A percentile compares a stretch with the other conserved stretches of the same genome.
Evolutionary conservation across 2,329 filamentous ascomycete species (phyloP).

Genomic region (Gaeumannomyces tritici): DNA sequence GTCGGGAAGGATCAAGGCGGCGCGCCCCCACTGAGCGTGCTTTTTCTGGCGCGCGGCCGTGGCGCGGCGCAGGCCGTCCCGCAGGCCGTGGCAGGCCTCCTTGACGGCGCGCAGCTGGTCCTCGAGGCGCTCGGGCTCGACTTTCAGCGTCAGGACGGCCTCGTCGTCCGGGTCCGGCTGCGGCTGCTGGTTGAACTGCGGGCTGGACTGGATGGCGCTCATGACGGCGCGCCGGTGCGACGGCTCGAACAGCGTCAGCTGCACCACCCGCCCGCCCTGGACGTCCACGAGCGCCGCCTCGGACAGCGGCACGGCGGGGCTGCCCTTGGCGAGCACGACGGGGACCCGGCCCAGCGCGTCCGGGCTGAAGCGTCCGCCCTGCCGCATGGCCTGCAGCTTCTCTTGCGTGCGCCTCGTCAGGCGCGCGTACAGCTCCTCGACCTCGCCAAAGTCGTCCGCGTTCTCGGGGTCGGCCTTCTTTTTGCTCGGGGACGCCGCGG

Average conservation of each 20-base stretch:
- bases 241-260: constrained; percentile 14
- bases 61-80: constrained; percentile 31
- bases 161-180: constrained; percentile 49
- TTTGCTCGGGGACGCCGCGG: background rate
- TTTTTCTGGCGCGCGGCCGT: constrained; percentile 32
- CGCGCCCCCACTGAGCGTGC: constrained; percentile 39
- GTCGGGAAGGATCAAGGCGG: constrained; percentile 32
- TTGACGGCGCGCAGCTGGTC: constrained; percentile 32
- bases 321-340: constrained; percentile 2
- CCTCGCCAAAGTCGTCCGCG: constrained; percentile 10
- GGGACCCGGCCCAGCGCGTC: constrained; percentile 10
- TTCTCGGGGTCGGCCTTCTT: constrained; percentile 7
- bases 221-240: constrained; percentile 10
- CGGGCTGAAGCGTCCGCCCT: constrained; percentile 9
- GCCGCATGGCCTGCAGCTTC: constrained; percentile 12
- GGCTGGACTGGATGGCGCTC: constrained; percentile 11
- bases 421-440: constrained; percentile 12
- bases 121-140: constrained; percentile 42
- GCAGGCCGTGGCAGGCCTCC: constrained; percentile 39
- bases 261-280: constrained; percentile 11
- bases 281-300: constrained; percentile 13
- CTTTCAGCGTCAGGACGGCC: constrained; percentile 44
- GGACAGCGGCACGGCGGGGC: constrained; percentile 7
- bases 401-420: constrained; percentile 10
- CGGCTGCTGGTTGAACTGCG: constrained; percentile 20